These are phyloP conservation scores for Xerocomellus intermedius DNA, from an alignment of 768 basidiomycete genomes.

Conservation along the genomic window DNA sequence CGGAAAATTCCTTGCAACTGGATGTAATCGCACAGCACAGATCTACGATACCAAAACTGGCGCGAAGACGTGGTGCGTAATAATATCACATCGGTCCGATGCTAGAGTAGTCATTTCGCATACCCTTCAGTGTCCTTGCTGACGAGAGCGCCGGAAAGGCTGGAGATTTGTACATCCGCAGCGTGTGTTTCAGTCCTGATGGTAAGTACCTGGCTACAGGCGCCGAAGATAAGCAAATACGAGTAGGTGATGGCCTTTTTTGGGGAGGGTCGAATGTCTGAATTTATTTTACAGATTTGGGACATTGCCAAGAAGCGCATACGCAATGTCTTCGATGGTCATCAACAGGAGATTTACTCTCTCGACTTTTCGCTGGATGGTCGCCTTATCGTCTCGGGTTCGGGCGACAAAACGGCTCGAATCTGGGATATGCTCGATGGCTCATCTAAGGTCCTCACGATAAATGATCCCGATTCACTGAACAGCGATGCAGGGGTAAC, in stretches of 20 bases:
- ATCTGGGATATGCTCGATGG: conserved; percentile 60
- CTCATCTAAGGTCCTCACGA: conserved; percentile 34
- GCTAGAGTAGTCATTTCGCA: conserved; percentile 9
- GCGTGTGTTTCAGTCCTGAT: conserved; percentile 76
- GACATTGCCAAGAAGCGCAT: conserved; percentile 81
- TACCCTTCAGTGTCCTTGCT: conserved; percentile 56
- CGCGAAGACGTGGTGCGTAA: conserved; percentile 71
- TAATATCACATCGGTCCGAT: neutral
- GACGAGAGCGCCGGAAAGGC: conserved; percentile 73
- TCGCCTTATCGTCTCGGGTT: conserved; percentile 82
- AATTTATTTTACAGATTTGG: conserved; percentile 68
- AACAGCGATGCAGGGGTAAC: conserved; percentile 67
- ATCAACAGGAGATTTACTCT: conserved; percentile 92
- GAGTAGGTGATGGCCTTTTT: conserved; percentile 49
- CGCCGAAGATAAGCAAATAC: conserved; percentile 90
- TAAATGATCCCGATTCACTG: conserved; percentile 52
- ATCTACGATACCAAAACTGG: conserved; percentile 94
- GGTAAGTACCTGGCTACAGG: conserved; percentile 73
- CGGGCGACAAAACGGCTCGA: conserved; percentile 70
- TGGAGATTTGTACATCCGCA: conserved; percentile 87
- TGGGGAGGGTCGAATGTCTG: neutral
- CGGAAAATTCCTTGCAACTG: conserved; percentile 89
- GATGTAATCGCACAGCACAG: conserved; percentile 94
- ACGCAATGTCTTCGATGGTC: conserved; percentile 80
- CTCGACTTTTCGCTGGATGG: conserved; percentile 91